These are phyloP conservation scores for Paraphaeosphaeria minitans DNA, from an alignment of 2,329 filamentous ascomycete genomes.

Conservation along the genomic window DNA sequence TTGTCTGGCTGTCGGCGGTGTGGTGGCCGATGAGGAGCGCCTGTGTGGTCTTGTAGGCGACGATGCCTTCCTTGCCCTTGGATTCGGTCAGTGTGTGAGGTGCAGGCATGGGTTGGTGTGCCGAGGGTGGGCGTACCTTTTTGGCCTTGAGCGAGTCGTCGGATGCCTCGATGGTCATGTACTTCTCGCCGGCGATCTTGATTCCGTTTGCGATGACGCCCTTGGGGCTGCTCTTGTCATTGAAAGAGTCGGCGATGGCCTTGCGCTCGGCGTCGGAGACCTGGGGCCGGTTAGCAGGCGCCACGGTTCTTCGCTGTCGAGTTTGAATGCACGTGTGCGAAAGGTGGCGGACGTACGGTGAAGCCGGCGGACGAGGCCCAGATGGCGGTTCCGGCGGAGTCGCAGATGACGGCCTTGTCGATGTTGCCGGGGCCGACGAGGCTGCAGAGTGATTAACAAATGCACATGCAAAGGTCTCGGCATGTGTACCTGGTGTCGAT, in stretches of 20 bases:
- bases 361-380: slow-evolving; percentile 89
- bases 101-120: slow-evolving; percentile 3
- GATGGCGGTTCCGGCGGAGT: slow-evolving; percentile 58
- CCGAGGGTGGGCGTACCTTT: slow-evolving; percentile 63
- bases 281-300: slow-evolving; percentile 36
- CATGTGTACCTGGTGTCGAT: slow-evolving; percentile 46
- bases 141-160: slow-evolving; percentile 83
- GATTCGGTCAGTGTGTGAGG: slow-evolving; percentile 16
- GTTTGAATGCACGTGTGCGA: slow-evolving; percentile 9
- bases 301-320: not conserved
- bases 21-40: slow-evolving; percentile 90
- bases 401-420: slow-evolving; percentile 58
- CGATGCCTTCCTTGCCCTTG: slow-evolving; percentile 78
- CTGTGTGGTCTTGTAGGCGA: slow-evolving; percentile 84
- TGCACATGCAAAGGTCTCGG: not conserved
- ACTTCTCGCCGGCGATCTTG: slow-evolving; percentile 77
- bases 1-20: slow-evolving; percentile 72
- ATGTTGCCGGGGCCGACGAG: slow-evolving; percentile 51
- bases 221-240: slow-evolving; percentile 65
- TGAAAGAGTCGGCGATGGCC: slow-evolving; percentile 56
- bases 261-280: slow-evolving; percentile 61
- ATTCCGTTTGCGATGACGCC: slow-evolving; percentile 74
- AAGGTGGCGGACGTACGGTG: slow-evolving; percentile 61
- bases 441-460: slow-evolving; percentile 35
- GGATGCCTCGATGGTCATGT: slow-evolving; percentile 75